These are phyloP conservation scores for Bacidia rubella DNA, from an alignment of 495 filamentous ascomycete species.

Conservation along the genomic window DNA sequence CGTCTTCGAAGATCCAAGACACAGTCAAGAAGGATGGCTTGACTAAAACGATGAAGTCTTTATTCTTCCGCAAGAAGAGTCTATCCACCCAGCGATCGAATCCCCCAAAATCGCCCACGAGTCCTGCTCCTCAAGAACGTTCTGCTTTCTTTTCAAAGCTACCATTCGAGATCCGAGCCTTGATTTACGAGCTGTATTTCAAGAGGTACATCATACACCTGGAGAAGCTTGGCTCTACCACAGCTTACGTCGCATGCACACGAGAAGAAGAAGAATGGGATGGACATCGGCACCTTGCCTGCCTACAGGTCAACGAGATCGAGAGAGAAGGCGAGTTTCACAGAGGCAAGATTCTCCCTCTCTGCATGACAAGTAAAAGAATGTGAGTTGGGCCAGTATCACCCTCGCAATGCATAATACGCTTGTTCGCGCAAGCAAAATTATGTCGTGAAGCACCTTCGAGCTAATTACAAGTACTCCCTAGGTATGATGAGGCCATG, in stretches of 20 bases:
- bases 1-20: no score
- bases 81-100: no score
- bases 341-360: not conserved
- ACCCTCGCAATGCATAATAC: no score
- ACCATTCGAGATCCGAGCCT: conserved; percentile 2
- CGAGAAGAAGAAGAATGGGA: not conserved
- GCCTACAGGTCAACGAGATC: not conserved
- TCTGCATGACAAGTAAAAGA: not conserved
- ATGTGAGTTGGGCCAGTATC: not conserved
- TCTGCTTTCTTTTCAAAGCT: not conserved
- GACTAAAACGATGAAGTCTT: no score
- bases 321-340: not conserved
- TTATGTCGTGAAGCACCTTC: no score
- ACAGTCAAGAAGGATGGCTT: no score
- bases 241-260: not conserved
- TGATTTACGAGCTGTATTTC: not conserved
- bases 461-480: no score
- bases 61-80: no score
- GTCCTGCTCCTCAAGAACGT: not conserved
- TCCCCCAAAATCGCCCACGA: no score
- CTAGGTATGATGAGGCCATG: not conserved
- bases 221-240: not conserved
- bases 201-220: not conserved
- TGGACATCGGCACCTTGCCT: not conserved
- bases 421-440: no score